Evolutionary conservation across 495 filamentous ascomycete genomes (phyloP), one percentile per base, ranked within the genome.

Genomic region (Aspergillus avenaceus): DNA sequence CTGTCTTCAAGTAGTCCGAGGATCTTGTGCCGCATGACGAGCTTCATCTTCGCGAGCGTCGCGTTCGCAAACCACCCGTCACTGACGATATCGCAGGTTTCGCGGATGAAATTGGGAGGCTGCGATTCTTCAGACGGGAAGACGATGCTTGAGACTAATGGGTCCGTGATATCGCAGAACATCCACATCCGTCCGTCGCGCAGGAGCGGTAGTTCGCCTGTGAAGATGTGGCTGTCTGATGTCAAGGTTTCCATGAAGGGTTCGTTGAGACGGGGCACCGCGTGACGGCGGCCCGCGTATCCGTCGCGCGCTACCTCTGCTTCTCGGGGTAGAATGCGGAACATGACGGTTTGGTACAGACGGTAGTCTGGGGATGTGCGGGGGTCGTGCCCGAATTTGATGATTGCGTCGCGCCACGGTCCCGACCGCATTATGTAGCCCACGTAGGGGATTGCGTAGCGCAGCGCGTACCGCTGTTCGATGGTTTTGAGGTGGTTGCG

Each of bases 371-470:
- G 82, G 45, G 88, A 85, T 6, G 66, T 71, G 41, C 95, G 81
- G 0, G 93, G 93, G 60, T 98, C 95, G 22, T 95, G 59, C 9
- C 93, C 95, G 55, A 89, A 89, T 45, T 77, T 80, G 50, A 97
- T 78, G 49, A 96, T 78, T 12, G 87, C 83, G 63, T 97, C 91
- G 41, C 88, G 80, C 86, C 88, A 98, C 0, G 93, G 93, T 1
- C 93, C 93, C 5, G 84, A 85, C 41, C 82, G 82, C 76, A 96
- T 96, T 69, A 87, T 84, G 69, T 96, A 98, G 7, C 85, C 91
- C 1, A 87, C 81, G 55, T 95, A 89, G 50, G 84, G 84, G 26
- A 86, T 66, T 40, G 85, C 81, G 51, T 81, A 67, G 59, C 84
- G 81, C 21, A 90, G 72, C 9, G 78, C 59, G 53, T 80, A 76